Evolutionary conservation across 179 eudicot species (phyloP).

Genomic region (Beta macrorhiza): DNA sequence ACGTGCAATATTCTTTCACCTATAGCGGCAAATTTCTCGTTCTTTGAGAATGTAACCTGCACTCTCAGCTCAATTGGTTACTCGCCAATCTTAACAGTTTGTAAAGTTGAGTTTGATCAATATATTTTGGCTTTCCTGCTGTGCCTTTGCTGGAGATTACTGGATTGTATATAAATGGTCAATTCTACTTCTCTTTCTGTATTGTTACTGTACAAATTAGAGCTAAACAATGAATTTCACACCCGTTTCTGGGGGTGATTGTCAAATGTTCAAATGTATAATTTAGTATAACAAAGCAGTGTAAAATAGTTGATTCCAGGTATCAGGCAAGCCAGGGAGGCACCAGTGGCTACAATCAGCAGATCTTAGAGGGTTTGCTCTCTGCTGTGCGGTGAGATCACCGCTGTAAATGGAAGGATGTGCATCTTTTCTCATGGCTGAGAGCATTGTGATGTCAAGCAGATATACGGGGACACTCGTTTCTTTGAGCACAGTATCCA

Average conservation of each 20-base stretch:
- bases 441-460: constrained; percentile 73
- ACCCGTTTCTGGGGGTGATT: constrained; percentile 6
- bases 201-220: constrained; percentile 20
- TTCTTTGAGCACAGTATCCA: constrained; percentile 45
- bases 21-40: constrained; percentile 21
- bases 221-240: constrained; percentile 8
- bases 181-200: neutral
- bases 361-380: constrained; percentile 63
- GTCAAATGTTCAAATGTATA: neutral
- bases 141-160: neutral
- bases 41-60: constrained; percentile 18
- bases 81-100: neutral
- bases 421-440: constrained; percentile 87
- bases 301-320: constrained; percentile 89
- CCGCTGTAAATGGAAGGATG: constrained; percentile 94
- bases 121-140: constrained; percentile 14
- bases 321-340: constrained; percentile 96
- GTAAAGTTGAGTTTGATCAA: constrained; percentile 20
- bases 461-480: constrained; percentile 65
- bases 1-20: constrained; percentile 25
- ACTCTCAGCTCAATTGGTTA: constrained; percentile 3
- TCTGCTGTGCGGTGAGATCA: constrained; percentile 56
- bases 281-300: constrained; percentile 49
- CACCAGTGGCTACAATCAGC: constrained; percentile 98
- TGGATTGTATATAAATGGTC: neutral